Evolutionary conservation across 1,284 basidiomycete genomes (phyloP), one percentile per base, ranked within the genome.

Genomic region (Rhodotorula sp.): DNA sequence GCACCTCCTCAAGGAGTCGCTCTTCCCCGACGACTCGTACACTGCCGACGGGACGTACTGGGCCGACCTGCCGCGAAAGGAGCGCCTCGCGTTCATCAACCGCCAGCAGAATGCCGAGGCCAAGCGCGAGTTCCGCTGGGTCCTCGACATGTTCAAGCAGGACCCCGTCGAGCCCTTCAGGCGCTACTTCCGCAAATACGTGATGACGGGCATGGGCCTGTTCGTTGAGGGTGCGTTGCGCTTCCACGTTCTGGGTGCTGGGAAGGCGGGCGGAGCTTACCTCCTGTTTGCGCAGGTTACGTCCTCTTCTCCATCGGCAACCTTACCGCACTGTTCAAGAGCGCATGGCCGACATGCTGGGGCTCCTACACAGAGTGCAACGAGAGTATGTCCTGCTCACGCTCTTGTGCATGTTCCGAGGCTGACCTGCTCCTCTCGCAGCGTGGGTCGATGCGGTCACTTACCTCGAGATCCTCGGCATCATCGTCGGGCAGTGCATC

Each of bases 251-350:
- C 44, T 29, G 12, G 22, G 1, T 21, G 32, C 15, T 4, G 29
- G 21, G 32, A 34, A 37, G 25, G 37, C 15, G 19, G 29, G 8
- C 25, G 37, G 17, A 32, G 60, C 66, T 67, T 25, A 62, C 55
- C 50, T 25, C 21, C 6, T 4, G 44, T 4, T 3, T 13, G 22
- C 62, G 5, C 86, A 77, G 82, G 81, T 13, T 83, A 78, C 76
- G 84, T 83, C 44, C 81, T 86, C 63, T 86, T 86, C 81, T 85
- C 85, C 12, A 85, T 86, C 76, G 85, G 85, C 41, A 85, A 85
- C 80, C 78, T 85, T 34, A 78, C 80, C 2, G 78, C 84, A 0
- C 81, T 86, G 29, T 86, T 85, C 81, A 73, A 80, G 63, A 79
- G 81, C 5, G 84, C 85, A 41, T 86, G 85, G 85, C 84, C 84